Evolutionary conservation across 257 asterid species (phyloP).

Genomic region (Primulina huaijiensis): DNA sequence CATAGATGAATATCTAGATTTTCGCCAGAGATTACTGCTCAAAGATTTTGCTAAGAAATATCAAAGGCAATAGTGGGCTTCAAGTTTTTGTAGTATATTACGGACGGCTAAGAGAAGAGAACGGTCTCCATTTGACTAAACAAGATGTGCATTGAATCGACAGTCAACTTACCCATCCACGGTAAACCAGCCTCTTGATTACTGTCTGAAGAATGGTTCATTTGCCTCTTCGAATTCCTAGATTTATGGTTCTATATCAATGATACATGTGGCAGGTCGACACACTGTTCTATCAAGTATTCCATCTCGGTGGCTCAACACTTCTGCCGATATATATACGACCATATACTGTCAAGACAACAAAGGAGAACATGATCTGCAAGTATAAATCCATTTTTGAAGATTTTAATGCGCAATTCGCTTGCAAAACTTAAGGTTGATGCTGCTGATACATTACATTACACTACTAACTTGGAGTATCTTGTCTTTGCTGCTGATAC

Average conservation of each 20-base stretch:
- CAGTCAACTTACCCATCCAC: constrained; percentile 10
- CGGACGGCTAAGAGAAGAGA: constrained; percentile 11
- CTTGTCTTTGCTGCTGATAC: constrained; percentile 17
- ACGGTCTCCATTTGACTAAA: constrained; percentile 3
- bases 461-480: neutral
- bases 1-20: constrained; percentile 74
- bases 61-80: constrained; percentile 44
- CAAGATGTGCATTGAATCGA: constrained; percentile 9
- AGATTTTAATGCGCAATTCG: neutral
- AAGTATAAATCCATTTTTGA: no score
- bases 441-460: neutral
- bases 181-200: constrained; percentile 29
- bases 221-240: constrained; percentile 12
- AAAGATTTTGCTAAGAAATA: constrained; percentile 82
- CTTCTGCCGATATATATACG: neutral
- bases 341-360: neutral
- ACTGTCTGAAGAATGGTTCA: constrained; percentile 5
- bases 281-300: constrained; percentile 24
- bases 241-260: constrained; percentile 15
- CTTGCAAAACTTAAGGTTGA: neutral
- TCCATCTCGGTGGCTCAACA: neutral
- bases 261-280: neutral
- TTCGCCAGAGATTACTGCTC: constrained; percentile 77
- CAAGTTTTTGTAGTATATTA: constrained; percentile 15
- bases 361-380: neutral